Percentiles rank a stretch among this genome's conserved stretches.
These are phyloP conservation scores for Lenwebbia sp. DNA, from an alignment of 345 rosid genomes.

Conservation along the genomic window DNA sequence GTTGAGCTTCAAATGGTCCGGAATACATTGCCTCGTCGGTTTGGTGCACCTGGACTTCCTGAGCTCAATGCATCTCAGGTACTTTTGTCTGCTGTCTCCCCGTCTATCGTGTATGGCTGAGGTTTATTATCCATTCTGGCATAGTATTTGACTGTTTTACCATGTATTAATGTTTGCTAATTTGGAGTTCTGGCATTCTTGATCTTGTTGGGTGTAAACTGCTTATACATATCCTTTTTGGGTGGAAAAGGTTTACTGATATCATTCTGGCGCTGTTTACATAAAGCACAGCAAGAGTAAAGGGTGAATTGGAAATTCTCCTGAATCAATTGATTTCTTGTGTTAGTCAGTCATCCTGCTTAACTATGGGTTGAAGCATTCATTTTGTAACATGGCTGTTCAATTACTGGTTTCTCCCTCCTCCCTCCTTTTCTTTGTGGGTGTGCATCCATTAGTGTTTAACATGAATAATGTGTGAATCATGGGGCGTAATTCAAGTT, in stretches of 20 bases:
- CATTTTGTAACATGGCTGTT: not conserved
- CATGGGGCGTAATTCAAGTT: not conserved
- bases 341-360: not conserved
- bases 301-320: not conserved
- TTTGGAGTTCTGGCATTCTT: not conserved
- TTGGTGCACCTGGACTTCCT: slow-evolving; percentile 99
- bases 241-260: not conserved
- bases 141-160: not conserved
- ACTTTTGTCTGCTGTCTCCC: not conserved
- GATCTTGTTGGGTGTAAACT: not conserved
- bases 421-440: not conserved
- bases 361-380: not conserved
- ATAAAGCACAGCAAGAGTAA: not conserved
- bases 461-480: not conserved
- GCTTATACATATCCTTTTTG: not conserved
- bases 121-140: not conserved
- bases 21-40: slow-evolving; percentile 83
- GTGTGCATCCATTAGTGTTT: not conserved
- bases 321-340: not conserved
- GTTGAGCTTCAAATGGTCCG: slow-evolving; percentile 97
- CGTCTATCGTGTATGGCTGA: not conserved
- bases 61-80: slow-evolving; percentile 99
- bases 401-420: not conserved
- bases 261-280: not conserved
- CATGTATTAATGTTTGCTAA: not conserved